Base-by-base conservation (phyloP, 2,329 filamentous ascomycete species). In the Alternaria sp. region DNA sequence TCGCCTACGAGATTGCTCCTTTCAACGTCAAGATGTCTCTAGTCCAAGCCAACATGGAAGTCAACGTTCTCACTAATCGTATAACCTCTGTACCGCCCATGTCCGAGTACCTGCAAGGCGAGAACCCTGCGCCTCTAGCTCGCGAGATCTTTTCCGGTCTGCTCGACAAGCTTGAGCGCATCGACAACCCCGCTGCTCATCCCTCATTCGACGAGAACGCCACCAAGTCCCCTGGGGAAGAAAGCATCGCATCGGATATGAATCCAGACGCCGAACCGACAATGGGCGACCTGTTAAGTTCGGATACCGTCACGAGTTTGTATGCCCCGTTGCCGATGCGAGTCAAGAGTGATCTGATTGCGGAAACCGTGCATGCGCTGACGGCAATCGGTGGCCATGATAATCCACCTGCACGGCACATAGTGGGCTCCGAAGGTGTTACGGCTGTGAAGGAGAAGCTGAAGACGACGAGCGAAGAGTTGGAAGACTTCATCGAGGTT, bases 1-100 rank as follows among this genome's bases (percentile, higher is more conserved):
- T 99, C 24, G 94, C 94, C 1, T 99, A 97, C 79, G 95, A 99
- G 80, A 91, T 99, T 65, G 79, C 94, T 0, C 95, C 95, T 0
- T 98, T 98, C 83, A 97, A 97, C 80, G 89, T 98, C 81, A 96
- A 94, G 79, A 88, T 98, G 78, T 97, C 93, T 41, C 94, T 98
- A 67, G 90, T 99, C 44, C 94, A 99, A 82, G 93, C 94, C 26
- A 96, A 93, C 79, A 93, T 97, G 81, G 94, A 98, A 81, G 92
- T 97, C 63, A 89, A 91, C 65, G 89, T 93, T 32, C 84, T 98
- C 58, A 95, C 92, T 28, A 96, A 96, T 80, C 89, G 90, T 57
- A 91, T 98, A 70, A 91, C 89, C 49, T 92, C 94, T 67, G 91
- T 92, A 3, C 94, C 94, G 5, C 89, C 89, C 36, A 86, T 97